Percentiles rank a stretch among this genome's conserved stretches.
Evolutionary conservation across 108 stramenopile species (phyloP).

Genomic region (Nitzschia sp.): DNA sequence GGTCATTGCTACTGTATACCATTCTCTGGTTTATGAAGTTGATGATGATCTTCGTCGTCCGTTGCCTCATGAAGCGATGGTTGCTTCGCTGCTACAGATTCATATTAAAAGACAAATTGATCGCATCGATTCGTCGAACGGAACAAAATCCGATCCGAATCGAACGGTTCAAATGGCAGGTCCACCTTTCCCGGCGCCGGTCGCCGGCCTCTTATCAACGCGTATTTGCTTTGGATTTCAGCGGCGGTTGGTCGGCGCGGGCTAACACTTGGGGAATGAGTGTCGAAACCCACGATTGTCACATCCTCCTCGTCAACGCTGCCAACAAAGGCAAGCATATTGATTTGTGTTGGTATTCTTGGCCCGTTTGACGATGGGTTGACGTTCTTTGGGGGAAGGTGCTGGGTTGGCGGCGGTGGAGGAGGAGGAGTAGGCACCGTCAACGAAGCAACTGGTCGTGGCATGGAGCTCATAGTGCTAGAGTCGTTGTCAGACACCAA

Average conservation of each 20-base stretch:
- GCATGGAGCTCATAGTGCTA: neutral
- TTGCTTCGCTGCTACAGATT: no score
- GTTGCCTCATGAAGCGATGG: no score
- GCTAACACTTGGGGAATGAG: neutral
- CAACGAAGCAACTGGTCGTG: neutral
- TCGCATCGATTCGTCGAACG: neutral
- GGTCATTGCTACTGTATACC: no score
- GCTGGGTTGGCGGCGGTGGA: no score
- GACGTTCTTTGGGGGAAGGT: neutral
- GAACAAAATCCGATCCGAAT: no score
- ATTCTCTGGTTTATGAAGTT: no score
- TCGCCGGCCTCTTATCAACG: conserved; percentile 18
- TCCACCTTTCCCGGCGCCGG: conserved; percentile 11
- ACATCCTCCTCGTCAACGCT: conserved; percentile 16
- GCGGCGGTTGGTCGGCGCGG: neutral
- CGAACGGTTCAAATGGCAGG: no score
- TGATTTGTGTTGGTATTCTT: neutral
- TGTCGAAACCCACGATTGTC: conserved; percentile 2
- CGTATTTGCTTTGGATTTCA: neutral
- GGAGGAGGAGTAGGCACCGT: neutral
- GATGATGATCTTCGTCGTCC: no score
- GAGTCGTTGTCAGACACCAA: neutral
- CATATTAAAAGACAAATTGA: no score
- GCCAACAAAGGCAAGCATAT: neutral
- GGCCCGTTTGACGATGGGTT: neutral